A percentile compares a stretch with the other conserved stretches of the same genome.
These are phyloP conservation scores for Quercus variabilis DNA, from an alignment of 306 rosid species.

Conservation along the genomic window DNA sequence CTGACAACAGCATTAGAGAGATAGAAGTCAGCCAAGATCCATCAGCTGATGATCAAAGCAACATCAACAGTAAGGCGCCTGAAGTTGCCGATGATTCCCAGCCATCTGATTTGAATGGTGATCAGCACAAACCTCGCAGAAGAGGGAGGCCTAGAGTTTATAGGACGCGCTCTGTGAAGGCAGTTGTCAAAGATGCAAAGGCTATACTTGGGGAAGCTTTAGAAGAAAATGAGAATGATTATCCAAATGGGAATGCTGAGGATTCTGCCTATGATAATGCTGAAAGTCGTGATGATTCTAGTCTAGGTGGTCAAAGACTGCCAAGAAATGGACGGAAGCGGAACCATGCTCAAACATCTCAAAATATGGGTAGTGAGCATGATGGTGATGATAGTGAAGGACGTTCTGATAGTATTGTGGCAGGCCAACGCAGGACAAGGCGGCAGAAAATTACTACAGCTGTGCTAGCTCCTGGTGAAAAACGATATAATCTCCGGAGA, in stretches of 20 bases:
- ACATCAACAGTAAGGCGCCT: constrained; percentile 52
- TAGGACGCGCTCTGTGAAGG: constrained; percentile 58
- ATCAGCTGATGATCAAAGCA: constrained; percentile 60
- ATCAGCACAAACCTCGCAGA: constrained; percentile 35
- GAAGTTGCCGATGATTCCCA: constrained; percentile 48
- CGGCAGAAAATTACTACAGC: constrained; percentile 52
- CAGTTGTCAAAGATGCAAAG: constrained; percentile 74
- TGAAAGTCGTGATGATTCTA: constrained; percentile 48
- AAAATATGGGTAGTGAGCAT: constrained; percentile 44
- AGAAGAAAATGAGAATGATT: constrained; percentile 43
- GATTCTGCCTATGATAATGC: constrained; percentile 52
- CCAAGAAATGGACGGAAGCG: constrained; percentile 53
- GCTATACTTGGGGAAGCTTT: constrained; percentile 58
- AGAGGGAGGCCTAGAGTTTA: constrained; percentile 46
- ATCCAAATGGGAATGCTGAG: constrained; percentile 68
- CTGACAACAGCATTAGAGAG: constrained; percentile 57
- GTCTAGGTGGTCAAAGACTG: constrained; percentile 33
- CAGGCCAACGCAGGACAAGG: constrained; percentile 57
- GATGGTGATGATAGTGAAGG: constrained; percentile 65
- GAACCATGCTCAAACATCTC: constrained; percentile 60
- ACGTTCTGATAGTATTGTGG: constrained; percentile 53
- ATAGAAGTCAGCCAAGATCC: constrained; percentile 52
- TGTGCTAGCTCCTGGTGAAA: constrained; percentile 48
- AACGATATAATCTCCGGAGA: constrained; percentile 81
- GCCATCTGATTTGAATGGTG: constrained; percentile 48